Evolutionary conservation across 768 basidiomycete genomes (phyloP), one percentile per base, ranked within the genome.

Genomic region (Cubamyces sp.): DNA sequence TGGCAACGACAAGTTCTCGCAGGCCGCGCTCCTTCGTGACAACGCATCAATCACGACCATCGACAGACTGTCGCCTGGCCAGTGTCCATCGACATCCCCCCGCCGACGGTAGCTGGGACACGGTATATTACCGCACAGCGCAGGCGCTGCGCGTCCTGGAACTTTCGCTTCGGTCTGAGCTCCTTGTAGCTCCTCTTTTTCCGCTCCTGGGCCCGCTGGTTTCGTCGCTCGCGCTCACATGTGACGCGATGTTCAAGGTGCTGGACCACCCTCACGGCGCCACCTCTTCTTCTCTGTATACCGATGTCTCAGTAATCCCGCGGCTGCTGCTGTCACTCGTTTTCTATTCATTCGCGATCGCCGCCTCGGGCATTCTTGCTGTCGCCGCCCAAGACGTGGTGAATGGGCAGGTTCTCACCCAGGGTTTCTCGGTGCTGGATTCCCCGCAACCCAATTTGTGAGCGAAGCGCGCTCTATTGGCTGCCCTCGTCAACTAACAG

Each of bases 341-440:
- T 58, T 12, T 61, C 39, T 60, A 50, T 39, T 34, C 58, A 15
- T 50, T 57, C 39, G n/a, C n/a, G n/a, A n/a, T n/a, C n/a, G 50
- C 49, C 37, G 12, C 48, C 45, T 54, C 56, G 19, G 11, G 8
- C 26, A 19, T 57, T 21, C 55, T 56, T 21, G 19, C 41, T 54
- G 64, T 61, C 55, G 28, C 51, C 16, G 69, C 67, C 23, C 69
- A 70, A 39, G 59, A 39, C 37, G 52, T 63, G 48, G 40, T 57
- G 23, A 66, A 60, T 40, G 70, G 71, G 7, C 68, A 66, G 18
- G 48, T 66, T n/a, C 65, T 68, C 21, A 74, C 68, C n/a, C 64
- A 70, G 42, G 74, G 73, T 14, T 48, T 74, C n/a, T 68, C 73
- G 12, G 73, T 74, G 52, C 61, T 75, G 26, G 64, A 57, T 40